Conservation (phyloP, 2,329 filamentous ascomycete genomes). For the Phaeosphaeriaceae sp. region DNA sequence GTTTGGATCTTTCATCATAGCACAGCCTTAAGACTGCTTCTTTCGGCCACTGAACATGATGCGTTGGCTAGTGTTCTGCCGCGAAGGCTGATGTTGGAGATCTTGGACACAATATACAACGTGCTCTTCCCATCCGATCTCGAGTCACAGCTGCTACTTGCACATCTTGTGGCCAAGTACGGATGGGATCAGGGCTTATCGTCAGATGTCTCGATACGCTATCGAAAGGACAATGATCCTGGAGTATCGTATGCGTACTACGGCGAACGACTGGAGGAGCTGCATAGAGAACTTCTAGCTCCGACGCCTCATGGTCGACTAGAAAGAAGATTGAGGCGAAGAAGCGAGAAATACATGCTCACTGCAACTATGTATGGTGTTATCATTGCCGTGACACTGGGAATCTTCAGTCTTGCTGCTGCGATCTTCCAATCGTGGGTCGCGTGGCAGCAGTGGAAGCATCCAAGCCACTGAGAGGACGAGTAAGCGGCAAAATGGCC, state of each 20-base stretch:
- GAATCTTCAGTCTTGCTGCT: slow-evolving; percentile 30
- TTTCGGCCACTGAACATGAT: neutral
- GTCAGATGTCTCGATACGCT: slow-evolving; percentile 6
- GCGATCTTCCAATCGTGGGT: slow-evolving; percentile 42
- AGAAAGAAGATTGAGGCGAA: slow-evolving; percentile 11
- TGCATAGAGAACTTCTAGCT: slow-evolving; percentile 34
- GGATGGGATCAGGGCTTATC: slow-evolving; percentile 10
- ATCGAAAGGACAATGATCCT: slow-evolving; percentile 20
- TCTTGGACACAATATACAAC: slow-evolving; percentile 15
- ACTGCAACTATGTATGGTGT: slow-evolving; percentile 42
- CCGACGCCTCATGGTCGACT: slow-evolving; percentile 35
- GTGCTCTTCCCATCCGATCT: slow-evolving; percentile 14
- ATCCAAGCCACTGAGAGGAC: slow-evolving; percentile 21
- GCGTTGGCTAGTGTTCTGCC: slow-evolving; percentile 4
- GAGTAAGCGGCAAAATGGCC: no score
- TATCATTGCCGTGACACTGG: slow-evolving; percentile 35
- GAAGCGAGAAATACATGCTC: slow-evolving; percentile 29
- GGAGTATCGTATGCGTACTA: slow-evolving; percentile 32
- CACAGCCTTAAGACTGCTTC: slow-evolving; percentile 13
- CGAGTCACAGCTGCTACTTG: slow-evolving; percentile 14
- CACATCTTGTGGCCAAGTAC: slow-evolving; percentile 7
- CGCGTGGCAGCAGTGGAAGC: slow-evolving; percentile 42
- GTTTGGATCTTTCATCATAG: slow-evolving; percentile 14
- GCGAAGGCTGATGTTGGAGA: slow-evolving; percentile 11
- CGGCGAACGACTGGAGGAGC: slow-evolving; percentile 21